Evolutionary conservation across 495 filamentous ascomycete genomes (phyloP), one percentile per base, ranked within the genome.

Genomic region (Trichoderma orchidacearum): DNA sequence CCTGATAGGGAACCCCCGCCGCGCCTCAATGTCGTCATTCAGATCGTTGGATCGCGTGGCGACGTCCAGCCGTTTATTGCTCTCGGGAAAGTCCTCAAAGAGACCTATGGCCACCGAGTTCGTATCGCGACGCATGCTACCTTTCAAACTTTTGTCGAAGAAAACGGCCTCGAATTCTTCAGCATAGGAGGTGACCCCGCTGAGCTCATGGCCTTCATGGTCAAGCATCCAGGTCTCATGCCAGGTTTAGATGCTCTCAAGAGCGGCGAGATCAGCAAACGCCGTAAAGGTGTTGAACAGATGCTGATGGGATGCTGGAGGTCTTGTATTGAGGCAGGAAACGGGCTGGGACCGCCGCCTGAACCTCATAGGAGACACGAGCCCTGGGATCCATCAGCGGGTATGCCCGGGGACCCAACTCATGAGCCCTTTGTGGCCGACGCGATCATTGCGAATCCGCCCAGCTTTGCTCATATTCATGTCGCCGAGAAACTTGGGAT

Each of bases 151-250:
- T 86, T 88, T 63, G 81, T 89, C 28, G 72, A 85, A 63, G 71
- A 81, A 41, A 80, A 82, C 53, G 79, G 77, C 0, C 71, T 85
- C 3, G 85, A 88, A 63, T 88, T 89, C 65, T 89, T 87, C 65
- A 75, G 75, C 56, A 79, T 89, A 31, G 85, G 85, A 3, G 85
- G 85, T 1, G 82, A 89, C 60, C 85, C 85, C 4, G 75, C 82
- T 1, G 82, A 89, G 68, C 65, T 89, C 31, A 89, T 89, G 85
- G 85, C 85, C 3, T 89, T 86, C 61, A 88, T 88, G 85, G 85
- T 89, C 34, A 88, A 88, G 66, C 86, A 89, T 67, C 85, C 85
- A 0, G 84, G 85, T 0, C 68, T 89, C 64, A 80, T 89, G 38
- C 85, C 85, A 0, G 77, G 72, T 1, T 63, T 87, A 21, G 77